phyloP scores from a whole-genome alignment of 257 asterid species.

The Petrea volubilis region DNA sequence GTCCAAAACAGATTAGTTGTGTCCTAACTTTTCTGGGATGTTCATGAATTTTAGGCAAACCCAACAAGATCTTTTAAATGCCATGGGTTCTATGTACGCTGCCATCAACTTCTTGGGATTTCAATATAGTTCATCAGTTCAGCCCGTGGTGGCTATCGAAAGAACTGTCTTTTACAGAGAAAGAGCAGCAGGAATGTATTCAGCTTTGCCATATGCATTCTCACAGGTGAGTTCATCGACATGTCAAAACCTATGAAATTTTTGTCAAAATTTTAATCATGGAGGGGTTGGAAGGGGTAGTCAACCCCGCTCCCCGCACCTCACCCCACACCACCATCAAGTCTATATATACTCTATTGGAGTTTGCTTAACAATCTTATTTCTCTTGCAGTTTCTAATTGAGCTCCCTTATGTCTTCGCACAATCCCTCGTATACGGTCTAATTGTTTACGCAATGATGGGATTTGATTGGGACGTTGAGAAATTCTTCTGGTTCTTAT shows the following conservation, averaged over 20 bases:
- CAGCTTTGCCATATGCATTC: constrained; percentile 80
- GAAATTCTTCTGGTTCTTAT: constrained; percentile 76
- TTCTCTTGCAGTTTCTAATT: constrained; percentile 47
- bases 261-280: neutral
- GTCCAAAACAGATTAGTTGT: neutral
- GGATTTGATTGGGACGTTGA: constrained; percentile 60
- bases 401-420: constrained; percentile 61
- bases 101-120: constrained; percentile 59
- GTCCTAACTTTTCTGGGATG: neutral
- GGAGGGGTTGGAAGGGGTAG: no score
- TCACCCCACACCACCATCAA: no score
- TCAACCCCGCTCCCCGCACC: no score
- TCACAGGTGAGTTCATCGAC: constrained; percentile 43
- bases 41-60: constrained; percentile 35
- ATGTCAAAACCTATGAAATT: neutral
- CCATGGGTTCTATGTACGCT: constrained; percentile 76
- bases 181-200: constrained; percentile 85
- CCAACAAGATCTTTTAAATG: constrained; percentile 58
- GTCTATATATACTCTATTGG: no score
- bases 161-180: constrained; percentile 82
- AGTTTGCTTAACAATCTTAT: neutral
- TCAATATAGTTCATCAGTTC: constrained; percentile 66
- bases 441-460: constrained; percentile 66
- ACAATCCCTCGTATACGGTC: constrained; percentile 51
- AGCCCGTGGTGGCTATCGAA: constrained; percentile 80